Evolutionary conservation across 2,329 filamentous ascomycete species (phyloP), one percentile per base, ranked within the genome.

Genomic region (Hymenoscyphus scutula): DNA sequence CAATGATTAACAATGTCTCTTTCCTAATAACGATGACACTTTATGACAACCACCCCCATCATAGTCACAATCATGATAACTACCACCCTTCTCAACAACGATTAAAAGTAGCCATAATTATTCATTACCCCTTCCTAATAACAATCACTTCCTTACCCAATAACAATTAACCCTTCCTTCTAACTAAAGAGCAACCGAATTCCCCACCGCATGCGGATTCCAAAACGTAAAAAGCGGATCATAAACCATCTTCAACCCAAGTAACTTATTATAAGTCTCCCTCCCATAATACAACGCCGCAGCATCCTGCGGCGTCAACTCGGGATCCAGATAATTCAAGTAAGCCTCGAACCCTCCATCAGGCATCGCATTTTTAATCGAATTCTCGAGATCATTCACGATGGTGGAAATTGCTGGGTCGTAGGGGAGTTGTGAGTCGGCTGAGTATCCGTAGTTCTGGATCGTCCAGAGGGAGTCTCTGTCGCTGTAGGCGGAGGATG

Each of bases 261-360:
- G 53, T 53, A 70, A 56, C 19, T 57, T 62, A 58, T 64, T 62
- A 48, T 67, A 70, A 53, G 69, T 67, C 8, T 30, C 34, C 6
- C 53, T 32, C n/a, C 69, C 69, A 64, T 70, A 71, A 58, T 72
- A 71, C 58, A 61, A n/a, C 23, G 54, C 34, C 5, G 63, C 64
- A 1, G 69, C 70, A 17, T 56, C 29, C 5, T 19, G 7, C 0
- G 66, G 51, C 3, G 25, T 60, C 38, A 70, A 53, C 29, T 62
- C 54, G 0, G 69, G 64, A 56, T 72, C 70, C 11, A 71, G 54
- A 58, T 71, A 72, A 59, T 72, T 72, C 2, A 68, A 48, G 60
- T 71, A 72, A 1, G 34, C 66, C 3, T 34, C 58, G 48, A 72
- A 71, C 29, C 72, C 64, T 2, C 70, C 71, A 56, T 68, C 66